Evolutionary conservation across 2,329 filamentous ascomycete genomes (phyloP), one percentile per base, ranked within the genome.

Genomic region (Aplosporella prunicola): DNA sequence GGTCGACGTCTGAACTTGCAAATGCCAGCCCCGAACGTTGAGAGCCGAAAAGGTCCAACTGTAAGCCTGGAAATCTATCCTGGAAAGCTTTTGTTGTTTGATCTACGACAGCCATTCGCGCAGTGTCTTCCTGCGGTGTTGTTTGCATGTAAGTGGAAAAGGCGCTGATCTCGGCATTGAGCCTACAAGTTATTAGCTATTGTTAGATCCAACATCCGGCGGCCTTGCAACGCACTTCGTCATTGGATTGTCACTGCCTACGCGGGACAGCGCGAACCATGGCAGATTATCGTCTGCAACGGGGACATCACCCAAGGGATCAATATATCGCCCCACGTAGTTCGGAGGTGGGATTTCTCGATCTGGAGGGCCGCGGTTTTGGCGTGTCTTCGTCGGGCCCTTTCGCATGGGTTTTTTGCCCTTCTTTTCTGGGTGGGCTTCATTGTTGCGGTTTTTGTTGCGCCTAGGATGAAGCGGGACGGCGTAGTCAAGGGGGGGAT

Each of bases 1-100:
- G 42, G 48, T 78, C 70, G 9, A 79, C 58, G 50, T 72, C 69
- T 5, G 76, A 79, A 26, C 62, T 59, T 18, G 68, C 62, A 36
- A 68, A 49, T 1, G 68, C 66, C 23, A 77, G 53, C 7, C 71
- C 70, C 10, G 67, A 75, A 9, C 55, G 52, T 39, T 69, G 60
- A 7, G 74, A 77, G 13, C 75, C 75, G 41, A 72, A 69, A 3
- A 71, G 43, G 40, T 69, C 60, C 5, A 63, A 56, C 8, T 32
- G 27, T 15, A 49, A 32, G 16, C 17, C 30, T 9, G 3, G 15
- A 32, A 13, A 2, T 10, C 5, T 18, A 25, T 51, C 43, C 9
- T 53, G 50, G 3, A 57, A 18, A 5, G 20, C 27, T 44, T 14
- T 41, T 13, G 11, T 13, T 4, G 25, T 25, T 5, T 35, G 9